Evolutionary conservation across 2,329 filamentous ascomycete species (phyloP).

Genomic region (Alternaria dauci): DNA sequence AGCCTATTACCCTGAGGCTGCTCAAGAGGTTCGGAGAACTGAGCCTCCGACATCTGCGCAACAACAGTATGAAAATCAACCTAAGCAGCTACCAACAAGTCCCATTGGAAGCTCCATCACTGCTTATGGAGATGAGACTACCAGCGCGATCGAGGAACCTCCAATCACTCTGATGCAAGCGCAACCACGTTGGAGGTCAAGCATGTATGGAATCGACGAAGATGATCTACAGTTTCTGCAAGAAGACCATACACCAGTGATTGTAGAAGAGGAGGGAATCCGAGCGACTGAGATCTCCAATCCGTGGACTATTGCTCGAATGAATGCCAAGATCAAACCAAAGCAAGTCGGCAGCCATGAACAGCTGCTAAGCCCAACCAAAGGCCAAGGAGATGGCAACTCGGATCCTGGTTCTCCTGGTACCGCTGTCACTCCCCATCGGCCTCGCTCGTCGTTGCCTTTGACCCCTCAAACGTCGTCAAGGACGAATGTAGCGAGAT

Average conservation of each 20-base stretch:
- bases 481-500: constrained; percentile 4
- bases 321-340: constrained; percentile 50
- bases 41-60: constrained; percentile 10
- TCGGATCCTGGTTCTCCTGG: constrained; percentile 19
- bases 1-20: constrained; percentile 43
- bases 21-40: constrained; percentile 10
- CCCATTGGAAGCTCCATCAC: neutral
- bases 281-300: constrained; percentile 50
- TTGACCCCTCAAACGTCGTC: constrained; percentile 31
- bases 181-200: constrained; percentile 43
- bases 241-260: constrained; percentile 19
- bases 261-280: constrained; percentile 39
- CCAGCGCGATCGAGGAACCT: neutral
- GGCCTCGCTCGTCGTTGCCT: constrained; percentile 7
- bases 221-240: constrained; percentile 43
- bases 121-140: neutral
- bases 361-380: constrained; percentile 39
- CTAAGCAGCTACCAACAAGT: neutral
- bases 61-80: neutral
- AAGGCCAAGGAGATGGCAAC: constrained; percentile 16
- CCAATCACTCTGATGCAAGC: neutral
- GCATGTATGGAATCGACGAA: constrained; percentile 51
- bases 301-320: constrained; percentile 60
- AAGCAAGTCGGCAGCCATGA: constrained; percentile 18
- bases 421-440: constrained; percentile 2